phyloP scores from a whole-genome alignment of 2,329 filamentous ascomycete genomes.

The Plenodomus lindquistii region DNA sequence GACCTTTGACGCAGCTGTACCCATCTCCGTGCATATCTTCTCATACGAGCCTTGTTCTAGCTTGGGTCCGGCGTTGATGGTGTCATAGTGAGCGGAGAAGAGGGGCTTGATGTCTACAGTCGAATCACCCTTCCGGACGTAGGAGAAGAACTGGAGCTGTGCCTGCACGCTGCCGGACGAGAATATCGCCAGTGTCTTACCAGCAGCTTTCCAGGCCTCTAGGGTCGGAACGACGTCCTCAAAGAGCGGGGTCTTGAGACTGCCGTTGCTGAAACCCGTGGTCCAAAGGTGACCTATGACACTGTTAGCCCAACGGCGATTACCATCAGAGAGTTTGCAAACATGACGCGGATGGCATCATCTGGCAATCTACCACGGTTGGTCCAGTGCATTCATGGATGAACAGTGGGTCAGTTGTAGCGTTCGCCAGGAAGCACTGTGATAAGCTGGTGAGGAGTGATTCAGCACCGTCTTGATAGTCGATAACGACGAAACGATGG shows the following conservation, averaged over 20 bases:
- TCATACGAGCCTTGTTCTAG: conserved; percentile 68
- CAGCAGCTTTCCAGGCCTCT: conserved; percentile 59
- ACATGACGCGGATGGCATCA: not conserved
- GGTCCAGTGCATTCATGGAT: not conserved
- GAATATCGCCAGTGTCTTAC: conserved; percentile 71
- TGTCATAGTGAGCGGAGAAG: conserved; percentile 64
- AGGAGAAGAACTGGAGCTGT: conserved; percentile 77
- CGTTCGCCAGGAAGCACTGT: not conserved
- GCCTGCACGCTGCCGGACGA: conserved; percentile 79
- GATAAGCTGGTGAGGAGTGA: conserved; percentile 10
- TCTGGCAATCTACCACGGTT: not conserved
- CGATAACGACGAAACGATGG: conserved; percentile 11
- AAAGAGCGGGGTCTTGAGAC: conserved; percentile 74
- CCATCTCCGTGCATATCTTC: conserved; percentile 60
- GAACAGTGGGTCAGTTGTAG: conserved; percentile 3
- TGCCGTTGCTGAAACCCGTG: conserved; percentile 70
- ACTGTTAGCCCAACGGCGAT: conserved; percentile 23
- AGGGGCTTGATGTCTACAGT: conserved; percentile 49
- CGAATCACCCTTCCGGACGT: conserved; percentile 48
- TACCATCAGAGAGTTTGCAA: not conserved
- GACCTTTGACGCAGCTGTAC: conserved; percentile 57
- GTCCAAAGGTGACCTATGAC: conserved; percentile 70
- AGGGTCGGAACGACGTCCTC: conserved; percentile 71
- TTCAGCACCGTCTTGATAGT: conserved; percentile 16
- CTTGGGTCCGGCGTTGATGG: conserved; percentile 78